Conservation (phyloP, 768 basidiomycete genomes). For the Boletus bicolor region DNA sequence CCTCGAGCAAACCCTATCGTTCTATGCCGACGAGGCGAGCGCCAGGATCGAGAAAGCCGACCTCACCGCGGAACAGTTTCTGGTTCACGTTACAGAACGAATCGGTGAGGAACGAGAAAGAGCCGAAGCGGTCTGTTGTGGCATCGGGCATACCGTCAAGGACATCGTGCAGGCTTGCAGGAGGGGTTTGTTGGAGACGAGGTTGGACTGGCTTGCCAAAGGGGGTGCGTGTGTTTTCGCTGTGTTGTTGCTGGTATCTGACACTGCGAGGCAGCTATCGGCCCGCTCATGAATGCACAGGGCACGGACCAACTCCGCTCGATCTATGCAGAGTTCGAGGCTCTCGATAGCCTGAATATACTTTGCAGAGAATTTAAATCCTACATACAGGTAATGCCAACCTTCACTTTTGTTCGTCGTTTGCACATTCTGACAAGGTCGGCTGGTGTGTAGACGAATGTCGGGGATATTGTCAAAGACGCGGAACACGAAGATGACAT, state of each 20-base stretch:
- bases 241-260: conserved; percentile 28
- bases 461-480: conserved; percentile 66
- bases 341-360: conserved; percentile 51
- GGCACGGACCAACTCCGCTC: conserved; percentile 41
- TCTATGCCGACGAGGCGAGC: conserved; percentile 53
- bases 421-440: neutral
- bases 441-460: conserved; percentile 42
- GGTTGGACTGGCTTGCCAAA: conserved; percentile 43
- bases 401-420: neutral
- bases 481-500: conserved; percentile 64
- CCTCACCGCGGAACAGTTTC: conserved; percentile 47
- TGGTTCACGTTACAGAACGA: conserved; percentile 44
- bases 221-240: conserved; percentile 36
- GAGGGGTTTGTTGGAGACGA: conserved; percentile 43
- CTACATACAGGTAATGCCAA: conserved; percentile 49
- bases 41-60: conserved; percentile 32
- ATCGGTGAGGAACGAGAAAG: conserved; percentile 59
- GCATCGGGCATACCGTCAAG: conserved; percentile 46
- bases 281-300: conserved; percentile 46
- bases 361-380: conserved; percentile 61
- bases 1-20: conserved; percentile 46
- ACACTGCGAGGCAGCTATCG: conserved; percentile 42
- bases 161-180: conserved; percentile 54
- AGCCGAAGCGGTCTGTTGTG: conserved; percentile 44
- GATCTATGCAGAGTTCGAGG: conserved; percentile 62